phyloP scores from a whole-genome alignment of 2,329 filamentous ascomycete species.

The Cytospora piceicola region DNA sequence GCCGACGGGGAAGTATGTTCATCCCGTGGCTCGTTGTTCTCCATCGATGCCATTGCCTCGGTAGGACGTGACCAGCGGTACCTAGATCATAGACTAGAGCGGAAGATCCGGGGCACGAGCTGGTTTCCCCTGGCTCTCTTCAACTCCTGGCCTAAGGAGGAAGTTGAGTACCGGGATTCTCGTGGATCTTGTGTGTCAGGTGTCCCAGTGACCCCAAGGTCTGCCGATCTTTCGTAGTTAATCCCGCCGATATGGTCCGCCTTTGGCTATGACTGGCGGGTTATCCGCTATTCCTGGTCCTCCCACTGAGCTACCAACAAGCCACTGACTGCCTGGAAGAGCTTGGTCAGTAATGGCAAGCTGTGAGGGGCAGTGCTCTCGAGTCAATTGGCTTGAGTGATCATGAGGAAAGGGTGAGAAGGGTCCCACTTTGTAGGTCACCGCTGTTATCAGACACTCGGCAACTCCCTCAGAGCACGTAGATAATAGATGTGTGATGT shows the following conservation, averaged over 20 bases:
- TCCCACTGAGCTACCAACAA: neutral
- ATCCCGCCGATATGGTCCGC: neutral
- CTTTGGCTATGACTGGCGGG: neutral
- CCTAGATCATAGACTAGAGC: too few relatives aligned
- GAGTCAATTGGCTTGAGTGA: too few relatives aligned
- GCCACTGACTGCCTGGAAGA: neutral
- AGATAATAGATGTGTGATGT: neutral
- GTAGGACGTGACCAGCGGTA: too few relatives aligned
- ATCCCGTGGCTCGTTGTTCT: neutral
- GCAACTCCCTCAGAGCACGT: neutral
- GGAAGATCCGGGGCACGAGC: neutral
- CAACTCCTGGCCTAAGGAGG: neutral
- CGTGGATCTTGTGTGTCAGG: neutral
- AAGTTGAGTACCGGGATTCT: neutral
- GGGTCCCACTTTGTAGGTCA: too few relatives aligned
- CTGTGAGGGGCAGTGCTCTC: too few relatives aligned
- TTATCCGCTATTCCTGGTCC: neutral
- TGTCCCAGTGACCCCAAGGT: neutral
- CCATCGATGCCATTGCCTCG: neutral
- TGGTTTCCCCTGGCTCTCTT: neutral
- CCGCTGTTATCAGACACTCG: neutral
- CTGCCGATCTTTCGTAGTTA: neutral
- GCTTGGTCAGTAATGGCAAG: neutral
- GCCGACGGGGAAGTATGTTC: neutral
- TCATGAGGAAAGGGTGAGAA: too few relatives aligned